phyloP scores from a whole-genome alignment of 2,329 filamentous ascomycete species.

The Botrytis deweyae region DNA sequence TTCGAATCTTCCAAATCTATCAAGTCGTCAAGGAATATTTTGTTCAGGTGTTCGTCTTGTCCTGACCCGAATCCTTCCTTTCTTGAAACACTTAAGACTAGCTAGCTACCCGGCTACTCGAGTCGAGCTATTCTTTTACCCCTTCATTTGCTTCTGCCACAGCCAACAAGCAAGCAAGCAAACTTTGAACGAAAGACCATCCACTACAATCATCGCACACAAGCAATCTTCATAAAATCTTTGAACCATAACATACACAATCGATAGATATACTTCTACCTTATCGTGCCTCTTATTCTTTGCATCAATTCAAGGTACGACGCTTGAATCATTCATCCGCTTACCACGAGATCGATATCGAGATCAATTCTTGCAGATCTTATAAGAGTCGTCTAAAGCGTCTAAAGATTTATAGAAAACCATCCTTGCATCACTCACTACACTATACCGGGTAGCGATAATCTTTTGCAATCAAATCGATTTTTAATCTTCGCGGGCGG shows the following conservation, averaged over 20 bases:
- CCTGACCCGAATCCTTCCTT: constrained; percentile 1
- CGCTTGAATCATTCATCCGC: too few species aligned
- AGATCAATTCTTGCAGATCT: not conserved
- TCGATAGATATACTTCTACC: not conserved
- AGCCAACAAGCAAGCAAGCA: not conserved
- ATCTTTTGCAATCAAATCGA: constrained; percentile 4
- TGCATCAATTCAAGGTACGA: not conserved
- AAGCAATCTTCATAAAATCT: not conserved
- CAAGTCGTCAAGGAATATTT: not conserved
- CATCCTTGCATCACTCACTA: constrained; percentile 4
- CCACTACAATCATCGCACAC: not conserved
- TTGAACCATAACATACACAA: too few species aligned
- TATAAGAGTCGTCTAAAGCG: constrained; percentile 2
- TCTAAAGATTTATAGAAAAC: constrained; percentile 3
- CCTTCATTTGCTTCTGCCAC: constrained; percentile 8
- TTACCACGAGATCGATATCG: not conserved
- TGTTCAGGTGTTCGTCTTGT: constrained; percentile 11
- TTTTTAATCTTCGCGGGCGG: not conserved
- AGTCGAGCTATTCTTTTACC: constrained; percentile 3
- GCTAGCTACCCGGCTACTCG: not conserved
- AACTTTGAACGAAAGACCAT: not conserved
- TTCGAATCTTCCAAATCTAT: not conserved
- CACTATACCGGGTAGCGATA: not conserved
- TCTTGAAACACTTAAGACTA: not conserved
- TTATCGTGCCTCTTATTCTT: too few species aligned